Percentiles rank a stretch among this genome's conserved stretches.
Evolutionary conservation across 1,284 basidiomycete species (phyloP).

Genomic region (Fistulina hepatica): DNA sequence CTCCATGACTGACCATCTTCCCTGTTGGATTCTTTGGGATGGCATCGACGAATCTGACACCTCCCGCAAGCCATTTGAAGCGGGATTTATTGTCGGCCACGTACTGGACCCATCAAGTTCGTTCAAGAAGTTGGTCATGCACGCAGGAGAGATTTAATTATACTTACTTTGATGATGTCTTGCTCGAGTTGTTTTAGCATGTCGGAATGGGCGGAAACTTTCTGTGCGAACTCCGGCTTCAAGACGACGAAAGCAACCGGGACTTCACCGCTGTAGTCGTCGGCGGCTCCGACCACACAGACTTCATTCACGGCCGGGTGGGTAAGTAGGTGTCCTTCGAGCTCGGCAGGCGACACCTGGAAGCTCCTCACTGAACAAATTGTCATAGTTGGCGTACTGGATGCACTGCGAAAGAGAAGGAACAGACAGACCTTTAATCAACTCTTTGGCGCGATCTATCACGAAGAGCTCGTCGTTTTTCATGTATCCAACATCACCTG

Average conservation of each 20-base stretch:
- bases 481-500: slow-evolving; percentile 53
- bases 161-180: no score
- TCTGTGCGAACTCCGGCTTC: no score
- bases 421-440: no score
- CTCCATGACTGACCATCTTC: slow-evolving; percentile 42
- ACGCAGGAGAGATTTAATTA: no score
- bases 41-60: slow-evolving; percentile 53
- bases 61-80: slow-evolving; percentile 63
- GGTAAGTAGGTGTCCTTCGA: slow-evolving; percentile 62
- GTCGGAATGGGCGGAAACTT: no score
- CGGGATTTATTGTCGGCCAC: slow-evolving; percentile 58
- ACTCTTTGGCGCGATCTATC: slow-evolving; percentile 51
- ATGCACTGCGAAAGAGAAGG: no score
- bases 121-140: no score
- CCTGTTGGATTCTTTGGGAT: slow-evolving; percentile 70
- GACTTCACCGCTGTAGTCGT: slow-evolving; percentile 72
- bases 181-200: no score
- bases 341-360: slow-evolving; percentile 53
- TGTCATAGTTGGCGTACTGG: no score
- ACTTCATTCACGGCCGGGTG: slow-evolving; percentile 38
- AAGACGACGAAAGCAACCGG: slow-evolving; percentile 67
- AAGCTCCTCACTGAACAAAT: slow-evolving; percentile 27
- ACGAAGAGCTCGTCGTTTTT: slow-evolving; percentile 46
- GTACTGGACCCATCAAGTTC: no score
- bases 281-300: slow-evolving; percentile 61